A percentile compares a stretch with the other conserved stretches of the same genome.
Conservation (phyloP, 495 filamentous ascomycete genomes). For the Cudoniella acicularis region DNA sequence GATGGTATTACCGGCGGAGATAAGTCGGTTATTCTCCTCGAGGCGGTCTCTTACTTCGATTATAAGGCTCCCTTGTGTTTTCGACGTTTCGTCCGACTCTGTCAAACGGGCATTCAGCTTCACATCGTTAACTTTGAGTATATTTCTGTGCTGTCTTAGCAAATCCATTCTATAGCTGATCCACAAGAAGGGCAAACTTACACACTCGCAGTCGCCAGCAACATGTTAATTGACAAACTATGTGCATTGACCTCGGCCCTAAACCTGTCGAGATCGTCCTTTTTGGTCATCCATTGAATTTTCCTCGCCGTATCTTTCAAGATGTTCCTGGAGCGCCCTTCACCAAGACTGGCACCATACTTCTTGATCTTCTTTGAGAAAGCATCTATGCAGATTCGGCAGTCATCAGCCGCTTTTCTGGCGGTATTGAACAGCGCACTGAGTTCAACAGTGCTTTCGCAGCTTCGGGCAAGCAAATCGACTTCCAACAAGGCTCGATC, state of each 20-base stretch:
- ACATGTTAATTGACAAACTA: constrained; percentile 30
- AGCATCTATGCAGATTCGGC: not conserved
- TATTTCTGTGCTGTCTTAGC: no score
- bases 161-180: no score
- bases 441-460: constrained; percentile 2
- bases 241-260: constrained; percentile 28
- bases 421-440: constrained; percentile 5
- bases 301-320: constrained; percentile 20
- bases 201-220: constrained; percentile 29
- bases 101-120: not conserved
- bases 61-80: no score
- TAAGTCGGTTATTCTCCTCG: no score
- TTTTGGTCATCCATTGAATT: constrained; percentile 31
- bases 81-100: no score
- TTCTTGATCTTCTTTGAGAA: constrained; percentile 14
- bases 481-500: constrained; percentile 30
- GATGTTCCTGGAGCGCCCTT: not conserved
- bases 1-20: no score
- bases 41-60: no score
- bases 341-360: constrained; percentile 5
- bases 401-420: not conserved
- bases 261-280: constrained; percentile 31
- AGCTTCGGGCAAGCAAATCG: constrained; percentile 16
- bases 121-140: not conserved
- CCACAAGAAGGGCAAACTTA: constrained; percentile 17